phyloP scores from a whole-genome alignment of 164 flowering plant genomes.

The Euptelea pleiosperma region DNA sequence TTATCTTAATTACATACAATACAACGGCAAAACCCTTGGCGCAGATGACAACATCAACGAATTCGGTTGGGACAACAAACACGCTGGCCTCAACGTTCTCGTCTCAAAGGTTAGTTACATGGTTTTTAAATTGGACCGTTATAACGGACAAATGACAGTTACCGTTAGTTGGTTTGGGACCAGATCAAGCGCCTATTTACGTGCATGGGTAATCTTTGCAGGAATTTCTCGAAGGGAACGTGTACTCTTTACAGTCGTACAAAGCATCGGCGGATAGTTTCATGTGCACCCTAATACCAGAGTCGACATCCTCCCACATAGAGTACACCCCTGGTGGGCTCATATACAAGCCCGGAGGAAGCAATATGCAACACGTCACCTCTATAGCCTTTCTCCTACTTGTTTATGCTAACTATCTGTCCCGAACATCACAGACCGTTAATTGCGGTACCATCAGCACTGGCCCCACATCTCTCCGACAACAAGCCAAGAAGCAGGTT shows the following conservation, averaged over 20 bases:
- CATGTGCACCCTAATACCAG: conserved; percentile 84
- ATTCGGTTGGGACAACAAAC: conserved; percentile 98
- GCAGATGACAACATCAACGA: conserved; percentile 86
- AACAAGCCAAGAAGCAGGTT: conserved; percentile 55
- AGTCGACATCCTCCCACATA: conserved; percentile 70
- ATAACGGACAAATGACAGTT: too few species aligned
- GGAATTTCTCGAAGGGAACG: conserved; percentile 77
- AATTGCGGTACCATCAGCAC: conserved; percentile 57
- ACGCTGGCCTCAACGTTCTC: conserved; percentile 89
- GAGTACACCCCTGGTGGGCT: conserved; percentile 87
- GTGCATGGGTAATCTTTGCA: too few species aligned
- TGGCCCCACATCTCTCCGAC: conserved; percentile 51
- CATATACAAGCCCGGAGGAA: conserved; percentile 86
- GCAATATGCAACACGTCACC: conserved; percentile 89
- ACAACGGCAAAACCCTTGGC: conserved; percentile 81
- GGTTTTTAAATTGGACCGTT: too few species aligned
- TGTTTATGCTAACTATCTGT: conserved; percentile 70
- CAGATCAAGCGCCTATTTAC: too few species aligned
- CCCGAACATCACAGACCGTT: conserved; percentile 48
- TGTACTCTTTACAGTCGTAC: conserved; percentile 57
- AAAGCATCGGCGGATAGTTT: conserved; percentile 86
- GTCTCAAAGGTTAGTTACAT: conserved; percentile 83
- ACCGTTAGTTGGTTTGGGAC: too few species aligned
- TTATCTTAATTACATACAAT: conserved; percentile 63
- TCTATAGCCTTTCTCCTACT: conserved; percentile 87